Percentiles rank a stretch among this genome's conserved stretches.
phyloP scores from a whole-genome alignment of 495 filamentous ascomycete species.

The Podospora fimiseda region DNA sequence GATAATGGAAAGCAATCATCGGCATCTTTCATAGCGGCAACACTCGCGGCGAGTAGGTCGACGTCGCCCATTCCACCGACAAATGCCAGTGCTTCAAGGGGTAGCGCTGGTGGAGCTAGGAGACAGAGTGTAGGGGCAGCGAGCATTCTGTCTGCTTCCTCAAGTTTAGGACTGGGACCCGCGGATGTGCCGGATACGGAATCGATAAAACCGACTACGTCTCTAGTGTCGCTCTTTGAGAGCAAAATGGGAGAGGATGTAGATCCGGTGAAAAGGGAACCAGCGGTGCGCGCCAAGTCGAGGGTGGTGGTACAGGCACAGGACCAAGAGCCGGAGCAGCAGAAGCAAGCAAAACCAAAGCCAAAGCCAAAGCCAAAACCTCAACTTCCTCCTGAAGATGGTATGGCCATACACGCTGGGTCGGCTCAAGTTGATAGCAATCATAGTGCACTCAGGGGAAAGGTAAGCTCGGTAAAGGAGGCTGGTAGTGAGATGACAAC shows the following conservation, averaged over 20 bases:
- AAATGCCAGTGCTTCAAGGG: constrained; percentile 1
- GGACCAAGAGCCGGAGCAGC: neutral
- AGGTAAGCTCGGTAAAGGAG: no score
- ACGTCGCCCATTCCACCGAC: constrained; percentile 34
- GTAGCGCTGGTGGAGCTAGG: constrained; percentile 11
- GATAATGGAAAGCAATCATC: constrained; percentile 23
- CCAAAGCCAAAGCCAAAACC: constrained; percentile 15
- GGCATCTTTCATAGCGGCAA: constrained; percentile 50
- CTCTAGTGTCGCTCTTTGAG: constrained; percentile 59
- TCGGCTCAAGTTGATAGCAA: neutral
- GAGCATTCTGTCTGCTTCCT: constrained; percentile 21
- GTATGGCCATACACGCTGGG: neutral
- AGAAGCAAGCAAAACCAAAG: neutral
- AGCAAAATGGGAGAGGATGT: constrained; percentile 22
- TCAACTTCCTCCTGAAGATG: neutral
- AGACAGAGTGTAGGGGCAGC: constrained; percentile 19
- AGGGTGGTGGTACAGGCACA: neutral
- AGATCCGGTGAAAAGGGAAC: constrained; percentile 36
- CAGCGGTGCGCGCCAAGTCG: neutral
- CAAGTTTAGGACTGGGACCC: constrained; percentile 17
- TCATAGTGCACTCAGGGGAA: no score
- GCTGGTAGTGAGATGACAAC: no score
- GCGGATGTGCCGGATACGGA: constrained; percentile 41
- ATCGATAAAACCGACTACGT: constrained; percentile 49
- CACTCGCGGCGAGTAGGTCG: constrained; percentile 49